Conservation (phyloP, 2,329 filamentous ascomycete species). For the Venturia aucupariae region DNA sequence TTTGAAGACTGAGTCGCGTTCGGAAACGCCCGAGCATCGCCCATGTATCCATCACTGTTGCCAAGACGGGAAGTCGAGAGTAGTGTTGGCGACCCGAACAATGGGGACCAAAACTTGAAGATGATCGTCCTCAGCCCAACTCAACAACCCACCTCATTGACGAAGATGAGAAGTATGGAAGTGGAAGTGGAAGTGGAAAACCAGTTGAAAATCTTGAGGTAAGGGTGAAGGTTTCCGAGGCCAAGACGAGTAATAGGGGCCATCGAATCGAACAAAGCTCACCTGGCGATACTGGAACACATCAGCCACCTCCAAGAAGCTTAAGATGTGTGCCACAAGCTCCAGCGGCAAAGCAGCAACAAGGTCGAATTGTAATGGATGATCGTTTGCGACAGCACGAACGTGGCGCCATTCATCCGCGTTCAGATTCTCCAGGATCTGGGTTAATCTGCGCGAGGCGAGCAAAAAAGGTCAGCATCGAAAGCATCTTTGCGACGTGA, state of each 20-base stretch:
- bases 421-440: slow-evolving; percentile 1
- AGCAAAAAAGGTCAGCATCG: not conserved
- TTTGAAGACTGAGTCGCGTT: not conserved
- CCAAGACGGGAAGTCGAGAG: no score
- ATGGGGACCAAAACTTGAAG: no score
- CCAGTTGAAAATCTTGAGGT: no score
- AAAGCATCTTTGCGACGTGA: not conserved
- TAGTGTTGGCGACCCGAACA: no score
- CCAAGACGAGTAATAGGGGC: not conserved
- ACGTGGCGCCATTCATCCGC: not conserved
- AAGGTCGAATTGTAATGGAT: not conserved
- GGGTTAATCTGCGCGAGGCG: not conserved
- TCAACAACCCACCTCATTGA: no score
- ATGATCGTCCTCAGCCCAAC: no score
- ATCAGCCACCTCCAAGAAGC: slow-evolving; percentile 9
- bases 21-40: not conserved
- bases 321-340: slow-evolving; percentile 2
- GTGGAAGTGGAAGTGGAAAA: no score
- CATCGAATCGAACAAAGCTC: not conserved
- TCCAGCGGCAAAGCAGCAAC: not conserved
- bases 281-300: slow-evolving; percentile 2
- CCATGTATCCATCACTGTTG: not conserved
- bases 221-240: no score
- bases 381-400: not conserved
- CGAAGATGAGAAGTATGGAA: no score